A percentile compares a stretch with the other conserved stretches of the same genome.
Conservation (phyloP, 495 filamentous ascomycete genomes). For the Tricharina praecox region DNA sequence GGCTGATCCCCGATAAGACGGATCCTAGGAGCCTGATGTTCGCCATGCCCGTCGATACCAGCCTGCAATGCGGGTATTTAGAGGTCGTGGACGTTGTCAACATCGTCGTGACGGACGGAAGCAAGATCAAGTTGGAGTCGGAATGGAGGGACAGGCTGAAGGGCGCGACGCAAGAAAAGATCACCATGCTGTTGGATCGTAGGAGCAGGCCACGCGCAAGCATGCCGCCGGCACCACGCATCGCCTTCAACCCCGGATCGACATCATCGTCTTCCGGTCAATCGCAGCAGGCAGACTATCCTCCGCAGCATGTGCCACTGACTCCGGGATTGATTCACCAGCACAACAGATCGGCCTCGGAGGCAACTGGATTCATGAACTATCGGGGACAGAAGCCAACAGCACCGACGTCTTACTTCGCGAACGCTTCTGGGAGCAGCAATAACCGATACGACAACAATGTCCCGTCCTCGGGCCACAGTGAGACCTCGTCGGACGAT, state of each 20-base stretch:
- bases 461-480: too few relatives aligned
- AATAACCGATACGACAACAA: too few relatives aligned
- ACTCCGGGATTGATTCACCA: slow-evolving; percentile 29
- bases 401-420: neutral
- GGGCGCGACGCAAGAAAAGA: slow-evolving; percentile 63
- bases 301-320: slow-evolving; percentile 24
- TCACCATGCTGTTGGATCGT: slow-evolving; percentile 21
- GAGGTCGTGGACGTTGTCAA: slow-evolving; percentile 70
- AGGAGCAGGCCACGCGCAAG: slow-evolving; percentile 40
- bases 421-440: slow-evolving; percentile 12
- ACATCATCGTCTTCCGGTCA: slow-evolving; percentile 30
- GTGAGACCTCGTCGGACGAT: slow-evolving; percentile 22
- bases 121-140: slow-evolving; percentile 63
- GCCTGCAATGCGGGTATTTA: slow-evolving; percentile 72
- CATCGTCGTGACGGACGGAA: slow-evolving; percentile 62
- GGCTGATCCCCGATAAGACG: slow-evolving; percentile 68
- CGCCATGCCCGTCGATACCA: slow-evolving; percentile 65
- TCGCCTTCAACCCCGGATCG: slow-evolving; percentile 47
- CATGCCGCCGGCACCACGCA: slow-evolving; percentile 31
- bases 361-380: slow-evolving; percentile 30
- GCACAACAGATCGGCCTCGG: slow-evolving; percentile 41
- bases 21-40: slow-evolving; percentile 92
- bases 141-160: slow-evolving; percentile 84
- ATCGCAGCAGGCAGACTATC: slow-evolving; percentile 16
- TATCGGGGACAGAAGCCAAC: slow-evolving; percentile 10